Conservation (phyloP, 2,329 filamentous ascomycete species). For the Neocatenulostroma microsporum region DNA sequence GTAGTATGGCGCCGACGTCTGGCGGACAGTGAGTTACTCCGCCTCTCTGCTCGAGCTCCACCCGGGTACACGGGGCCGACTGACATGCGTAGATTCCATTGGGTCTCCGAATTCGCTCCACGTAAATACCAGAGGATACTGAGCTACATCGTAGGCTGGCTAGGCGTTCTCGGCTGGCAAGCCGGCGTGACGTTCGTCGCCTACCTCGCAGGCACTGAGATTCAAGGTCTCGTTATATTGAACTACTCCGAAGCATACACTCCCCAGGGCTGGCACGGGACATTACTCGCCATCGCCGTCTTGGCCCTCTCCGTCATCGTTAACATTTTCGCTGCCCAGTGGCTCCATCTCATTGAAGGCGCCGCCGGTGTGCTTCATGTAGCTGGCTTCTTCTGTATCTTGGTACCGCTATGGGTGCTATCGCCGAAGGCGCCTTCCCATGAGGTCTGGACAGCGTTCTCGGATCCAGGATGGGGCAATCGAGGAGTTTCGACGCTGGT, state of each 20-base stretch:
- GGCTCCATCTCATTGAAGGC: conserved; percentile 17
- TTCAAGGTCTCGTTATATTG: conserved; percentile 4
- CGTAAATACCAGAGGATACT: conserved; percentile 16
- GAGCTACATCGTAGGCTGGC: conserved; percentile 21
- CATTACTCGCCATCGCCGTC: conserved; percentile 2
- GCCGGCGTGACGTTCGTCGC: conserved; percentile 35
- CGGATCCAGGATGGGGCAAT: conserved; percentile 2
- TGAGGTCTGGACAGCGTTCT: conserved; percentile 2
- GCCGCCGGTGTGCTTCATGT: conserved; percentile 15
- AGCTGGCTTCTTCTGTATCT: conserved; percentile 15
- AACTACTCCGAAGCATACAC: neutral
- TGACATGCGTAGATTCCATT: too few species aligned
- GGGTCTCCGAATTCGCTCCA: conserved; percentile 22
- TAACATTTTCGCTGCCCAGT: conserved; percentile 11
- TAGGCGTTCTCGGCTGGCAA: conserved; percentile 32
- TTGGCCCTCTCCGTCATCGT: conserved; percentile 8
- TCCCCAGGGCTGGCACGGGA: conserved; percentile 5
- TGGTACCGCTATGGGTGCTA: conserved; percentile 10
- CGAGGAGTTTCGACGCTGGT: too few species aligned
- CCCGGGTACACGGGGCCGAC: too few species aligned
- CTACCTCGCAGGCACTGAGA: conserved; percentile 33
- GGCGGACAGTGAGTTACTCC: conserved; percentile 11
- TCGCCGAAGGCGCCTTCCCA: too few species aligned
- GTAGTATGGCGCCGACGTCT: conserved; percentile 30
- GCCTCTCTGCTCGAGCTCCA: too few species aligned